phyloP scores from a whole-genome alignment of 1,139 yeast genomes.

The Wickerhamomyces sp. region DNA sequence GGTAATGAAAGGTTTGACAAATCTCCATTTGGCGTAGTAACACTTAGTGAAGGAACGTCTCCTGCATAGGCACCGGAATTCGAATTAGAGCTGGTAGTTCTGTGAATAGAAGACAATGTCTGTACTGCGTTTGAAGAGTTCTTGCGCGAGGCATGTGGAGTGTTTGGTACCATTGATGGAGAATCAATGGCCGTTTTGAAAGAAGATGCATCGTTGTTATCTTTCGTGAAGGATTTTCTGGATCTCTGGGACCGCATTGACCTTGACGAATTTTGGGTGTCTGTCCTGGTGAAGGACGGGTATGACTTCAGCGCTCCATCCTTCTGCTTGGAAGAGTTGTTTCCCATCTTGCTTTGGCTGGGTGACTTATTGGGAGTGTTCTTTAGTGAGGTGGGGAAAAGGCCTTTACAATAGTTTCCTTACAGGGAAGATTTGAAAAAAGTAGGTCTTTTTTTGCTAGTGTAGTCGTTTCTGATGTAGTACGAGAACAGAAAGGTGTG shows the following conservation, averaged over 20 bases:
- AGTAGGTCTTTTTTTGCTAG: too few species aligned
- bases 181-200: conserved; percentile 26
- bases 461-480: too few species aligned
- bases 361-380: not conserved
- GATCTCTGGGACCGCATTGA: conserved; percentile 46
- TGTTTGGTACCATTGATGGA: conserved; percentile 26
- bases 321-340: conserved; percentile 23
- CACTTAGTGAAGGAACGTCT: conserved; percentile 14
- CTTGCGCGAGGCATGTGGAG: conserved; percentile 38
- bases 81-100: conserved; percentile 13
- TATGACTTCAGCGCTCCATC: conserved; percentile 26
- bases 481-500: too few species aligned
- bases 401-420: too few species aligned
- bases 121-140: conserved; percentile 28
- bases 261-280: conserved; percentile 47
- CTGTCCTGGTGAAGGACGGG: conserved; percentile 47
- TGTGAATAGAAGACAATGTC: conserved; percentile 4
- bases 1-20: conserved; percentile 35
- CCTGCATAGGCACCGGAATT: not conserved
- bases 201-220: conserved; percentile 30
- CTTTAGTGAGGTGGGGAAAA: too few species aligned
- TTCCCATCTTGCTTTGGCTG: conserved; percentile 18
- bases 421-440: too few species aligned
- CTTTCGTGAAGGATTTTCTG: conserved; percentile 28
- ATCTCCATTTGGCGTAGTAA: conserved; percentile 15